Base-by-base conservation (phyloP, 768 basidiomycete genomes). In the Lepiota brunneoincarnata region DNA sequence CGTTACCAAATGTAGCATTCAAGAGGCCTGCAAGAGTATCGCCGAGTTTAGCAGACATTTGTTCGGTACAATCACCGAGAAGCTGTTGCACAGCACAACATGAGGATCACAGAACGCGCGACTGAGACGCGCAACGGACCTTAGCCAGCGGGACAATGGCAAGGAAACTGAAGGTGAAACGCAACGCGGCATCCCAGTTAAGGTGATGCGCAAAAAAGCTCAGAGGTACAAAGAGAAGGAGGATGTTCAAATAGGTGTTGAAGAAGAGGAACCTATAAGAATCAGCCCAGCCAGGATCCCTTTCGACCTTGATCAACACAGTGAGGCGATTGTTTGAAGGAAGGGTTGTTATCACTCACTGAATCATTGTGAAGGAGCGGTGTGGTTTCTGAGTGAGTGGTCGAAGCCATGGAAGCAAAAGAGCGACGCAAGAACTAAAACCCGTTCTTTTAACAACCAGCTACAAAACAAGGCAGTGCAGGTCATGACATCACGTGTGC, bases 71-170 rank as follows among this genome's bases (percentile, higher is more conserved):
- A 50, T 89, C 86, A 11, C 91, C 90, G 5, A 93, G 80, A 48
- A 92, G 74, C 83, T 90, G 56, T 12, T 34, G 31, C 31, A 2
- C 31, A 31, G 11, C 4, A 10, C 48, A 40, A 56, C 23, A 23
- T 52, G 46, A 54, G 44, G 12, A 18, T 31, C 56, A 12, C 45
- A 43, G 47, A 43, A 48, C 24, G 35, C 51, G 23, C 37, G 59
- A 28, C 41, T 9, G 23, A 58, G 41, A 41, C 7, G 17, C 14
- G 24, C 51, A 39, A 17, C 75, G 48, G 61, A 91, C 91, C 76
- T 88, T 89, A 23, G 93, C 94, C 24, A 97, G 78, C 23, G 94
- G 94, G 51, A 94, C 75, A 61, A 94, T 92, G 10, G 91, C 89
- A 39, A 91, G 60, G 66, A 93, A 93, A 58, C 84, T 86, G 67